Evolutionary conservation across 2,329 filamentous ascomycete species (phyloP), one percentile per base, ranked within the genome.

Genomic region (Curvularia hawaiiensis): DNA sequence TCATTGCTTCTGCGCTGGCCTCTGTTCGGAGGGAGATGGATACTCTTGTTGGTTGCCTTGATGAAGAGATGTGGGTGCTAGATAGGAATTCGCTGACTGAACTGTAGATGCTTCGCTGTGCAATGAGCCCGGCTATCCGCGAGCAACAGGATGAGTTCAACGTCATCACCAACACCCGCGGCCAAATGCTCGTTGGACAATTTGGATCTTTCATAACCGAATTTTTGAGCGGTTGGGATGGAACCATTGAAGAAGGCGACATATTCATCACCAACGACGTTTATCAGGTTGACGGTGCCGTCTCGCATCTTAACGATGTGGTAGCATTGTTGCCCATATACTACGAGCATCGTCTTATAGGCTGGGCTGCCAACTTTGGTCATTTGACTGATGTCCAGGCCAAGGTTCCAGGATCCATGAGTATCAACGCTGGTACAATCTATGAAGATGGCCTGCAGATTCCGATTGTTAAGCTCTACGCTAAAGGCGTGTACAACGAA

Each of bases 121-220:
- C 79, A 41, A 82, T 83, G 80, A 81, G 79, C 2, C 80, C 81
- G 0, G 80, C 79, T 0, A 82, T 83, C 41, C 75, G 81, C 18
- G 80, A 83, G 50, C 80, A 83, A 48, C 80, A 83, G 58, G 81
- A 83, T 28, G 80, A 83, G 57, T 83, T 82, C 68, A 83, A 83
- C 31, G 80, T 83, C n/a, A 81, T 83, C 50, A 82, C 81, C 4
- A 80, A 81, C 41, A 71, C 73, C 0, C 67, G 74, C 1, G 81
- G 81, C 4, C 76, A 82, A 59, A 83, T 83, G 80, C 74, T 83
- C 0, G 81, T 80, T 7, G 81, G 81, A 0, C 81, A 83, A 48
- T 82, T 83, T 35, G 80, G 80, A 3, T 81, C 79, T 58, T 82
- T 82, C 60, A 82, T 82, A 58, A 75, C 75, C 0, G 75, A 80